phyloP scores from a whole-genome alignment of 768 basidiomycete species.

The Boletus sp. region DNA sequence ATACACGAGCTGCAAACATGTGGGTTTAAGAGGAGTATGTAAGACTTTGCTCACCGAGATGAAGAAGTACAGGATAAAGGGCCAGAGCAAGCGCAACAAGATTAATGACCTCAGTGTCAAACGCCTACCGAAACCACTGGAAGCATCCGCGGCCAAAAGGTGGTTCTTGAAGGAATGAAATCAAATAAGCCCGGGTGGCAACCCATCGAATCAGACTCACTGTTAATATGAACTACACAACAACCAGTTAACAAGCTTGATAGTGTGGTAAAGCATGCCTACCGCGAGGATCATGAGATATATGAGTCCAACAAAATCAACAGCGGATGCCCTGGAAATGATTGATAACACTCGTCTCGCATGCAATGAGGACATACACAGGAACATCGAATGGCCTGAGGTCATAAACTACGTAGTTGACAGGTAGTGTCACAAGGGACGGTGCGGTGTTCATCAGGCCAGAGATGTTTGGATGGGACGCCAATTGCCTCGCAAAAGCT shows the following conservation, averaged over 20 bases:
- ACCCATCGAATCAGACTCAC: constrained; percentile 8
- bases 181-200: background rate
- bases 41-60: constrained; percentile 32
- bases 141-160: constrained; percentile 31
- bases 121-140: constrained; percentile 39
- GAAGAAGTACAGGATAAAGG: constrained; percentile 41
- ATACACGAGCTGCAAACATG: constrained; percentile 47
- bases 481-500: constrained; percentile 31
- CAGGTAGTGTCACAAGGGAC: constrained; percentile 44
- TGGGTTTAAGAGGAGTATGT: background rate
- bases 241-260: constrained; percentile 2
- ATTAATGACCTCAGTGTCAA: constrained; percentile 39
- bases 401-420: constrained; percentile 48
- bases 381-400: constrained; percentile 56
- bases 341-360: background rate
- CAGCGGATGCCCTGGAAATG: constrained; percentile 45
- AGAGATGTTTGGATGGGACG: constrained; percentile 26
- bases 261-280: background rate
- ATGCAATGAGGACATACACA: constrained; percentile 39
- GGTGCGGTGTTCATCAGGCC: constrained; percentile 46
- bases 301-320: constrained; percentile 52
- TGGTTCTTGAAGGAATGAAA: constrained; percentile 28
- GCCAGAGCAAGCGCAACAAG: constrained; percentile 37
- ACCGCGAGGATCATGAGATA: constrained; percentile 41
- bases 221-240: constrained; percentile 26